phyloP scores from a whole-genome alignment of 345 rosid genomes.

The Eucalyptus pauciflora region DNA sequence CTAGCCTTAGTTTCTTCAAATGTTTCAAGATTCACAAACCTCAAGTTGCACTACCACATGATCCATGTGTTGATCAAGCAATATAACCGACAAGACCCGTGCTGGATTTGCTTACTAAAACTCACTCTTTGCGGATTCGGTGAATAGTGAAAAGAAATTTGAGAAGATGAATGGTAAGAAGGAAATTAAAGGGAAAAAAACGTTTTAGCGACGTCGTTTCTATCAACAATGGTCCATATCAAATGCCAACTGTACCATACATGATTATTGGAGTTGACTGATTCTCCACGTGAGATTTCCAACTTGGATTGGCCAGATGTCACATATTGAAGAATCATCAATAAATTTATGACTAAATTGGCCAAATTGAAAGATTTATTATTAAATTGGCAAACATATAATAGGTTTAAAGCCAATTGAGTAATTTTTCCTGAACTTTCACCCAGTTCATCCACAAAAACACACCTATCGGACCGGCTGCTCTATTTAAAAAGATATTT shows the following conservation, averaged over 20 bases:
- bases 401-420: neutral
- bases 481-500: neutral
- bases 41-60: too few relatives aligned
- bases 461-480: neutral
- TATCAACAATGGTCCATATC: neutral
- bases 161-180: too few relatives aligned
- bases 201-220: too few relatives aligned
- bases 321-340: neutral
- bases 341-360: neutral
- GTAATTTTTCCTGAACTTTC: neutral
- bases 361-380: neutral
- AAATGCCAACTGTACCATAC: neutral
- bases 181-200: too few relatives aligned
- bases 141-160: too few relatives aligned
- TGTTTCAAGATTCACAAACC: too few relatives aligned
- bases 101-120: too few relatives aligned
- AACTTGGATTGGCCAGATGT: too few relatives aligned
- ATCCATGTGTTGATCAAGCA: too few relatives aligned
- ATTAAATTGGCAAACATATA: neutral
- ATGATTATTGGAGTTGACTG: neutral
- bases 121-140: too few relatives aligned
- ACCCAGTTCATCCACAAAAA: neutral
- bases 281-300: neutral
- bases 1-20: too few relatives aligned
- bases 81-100: too few relatives aligned